Percentiles rank a stretch among this genome's conserved stretches.
These are phyloP conservation scores for Aaosphaeria pasadenensis DNA, from an alignment of 2,329 filamentous ascomycete genomes.

Conservation along the genomic window DNA sequence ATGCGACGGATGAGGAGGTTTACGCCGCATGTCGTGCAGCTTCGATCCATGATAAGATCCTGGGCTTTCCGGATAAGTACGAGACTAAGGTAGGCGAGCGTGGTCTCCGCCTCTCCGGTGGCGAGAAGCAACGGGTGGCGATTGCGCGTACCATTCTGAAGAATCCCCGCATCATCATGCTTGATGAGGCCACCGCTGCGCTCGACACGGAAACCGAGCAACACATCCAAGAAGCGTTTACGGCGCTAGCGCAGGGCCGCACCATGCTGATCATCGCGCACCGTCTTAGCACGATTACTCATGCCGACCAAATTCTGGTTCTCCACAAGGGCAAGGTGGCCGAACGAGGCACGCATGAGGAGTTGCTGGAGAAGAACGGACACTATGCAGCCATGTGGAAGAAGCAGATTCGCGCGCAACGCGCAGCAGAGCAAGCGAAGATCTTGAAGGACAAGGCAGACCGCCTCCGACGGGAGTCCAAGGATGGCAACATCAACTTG, in stretches of 20 bases:
- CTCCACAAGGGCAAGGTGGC: constrained; percentile 52
- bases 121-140: constrained; percentile 90
- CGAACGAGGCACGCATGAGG: constrained; percentile 51
- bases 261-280: constrained; percentile 95
- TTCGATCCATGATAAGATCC: constrained; percentile 88
- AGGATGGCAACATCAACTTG: constrained; percentile 36
- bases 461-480: constrained; percentile 46
- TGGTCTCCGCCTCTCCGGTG: constrained; percentile 80
- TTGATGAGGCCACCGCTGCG: constrained; percentile 90
- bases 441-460: constrained; percentile 50
- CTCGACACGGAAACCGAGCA: constrained; percentile 90
- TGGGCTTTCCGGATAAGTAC: constrained; percentile 84
- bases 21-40: constrained; percentile 79
- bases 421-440: constrained; percentile 49
- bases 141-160: constrained; percentile 93
- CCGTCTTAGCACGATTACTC: constrained; percentile 55
- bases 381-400: constrained; percentile 52
- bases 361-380: constrained; percentile 45
- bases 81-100: constrained; percentile 88
- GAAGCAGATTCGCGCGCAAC: constrained; percentile 51
- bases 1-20: constrained; percentile 77
- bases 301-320: constrained; percentile 56
- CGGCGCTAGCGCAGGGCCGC: constrained; percentile 75
- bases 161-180: constrained; percentile 84
- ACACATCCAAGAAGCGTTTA: constrained; percentile 84